These are phyloP conservation scores for Micromonas pusilla DNA, from an alignment of 139 green algal genomes.

Conservation along the genomic window DNA sequence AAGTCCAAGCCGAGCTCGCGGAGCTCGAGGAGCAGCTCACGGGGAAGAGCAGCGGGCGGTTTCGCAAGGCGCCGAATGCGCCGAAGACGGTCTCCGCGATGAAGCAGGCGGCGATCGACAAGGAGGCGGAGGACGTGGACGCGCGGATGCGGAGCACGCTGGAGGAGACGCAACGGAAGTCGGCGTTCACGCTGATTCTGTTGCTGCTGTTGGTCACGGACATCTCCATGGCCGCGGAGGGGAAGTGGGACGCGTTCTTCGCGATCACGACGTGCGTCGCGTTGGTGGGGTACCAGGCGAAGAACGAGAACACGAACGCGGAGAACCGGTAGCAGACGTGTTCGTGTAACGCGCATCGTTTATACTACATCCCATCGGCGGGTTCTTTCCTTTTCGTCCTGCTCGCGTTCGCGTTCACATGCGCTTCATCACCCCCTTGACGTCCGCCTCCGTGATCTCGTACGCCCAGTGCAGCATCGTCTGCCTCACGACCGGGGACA, in stretches of 20 bases:
- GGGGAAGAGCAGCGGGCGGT: neutral
- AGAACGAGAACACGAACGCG: neutral
- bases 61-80: neutral
- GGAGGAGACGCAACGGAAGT: slow-evolving; percentile 14
- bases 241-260: slow-evolving; percentile 1
- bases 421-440: slow-evolving; percentile 33
- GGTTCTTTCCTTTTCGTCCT: too few species aligned
- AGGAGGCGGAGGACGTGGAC: slow-evolving; percentile 4
- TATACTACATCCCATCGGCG: too few species aligned
- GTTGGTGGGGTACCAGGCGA: slow-evolving; percentile 4
- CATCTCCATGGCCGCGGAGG: neutral
- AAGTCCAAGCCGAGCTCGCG: neutral
- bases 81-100: neutral
- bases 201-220: neutral
- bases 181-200: neutral
- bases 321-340: too few species aligned
- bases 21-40: slow-evolving; percentile 13
- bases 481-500: slow-evolving; percentile 49
- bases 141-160: slow-evolving; percentile 12
- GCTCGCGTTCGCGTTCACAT: too few species aligned
- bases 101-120: neutral
- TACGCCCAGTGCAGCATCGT: slow-evolving; percentile 55
- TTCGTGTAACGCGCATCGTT: too few species aligned
- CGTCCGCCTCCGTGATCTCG: slow-evolving; percentile 47
- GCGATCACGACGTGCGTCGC: neutral